phyloP scores from a whole-genome alignment of 2,329 filamentous ascomycete genomes.

The Xylariomycetidae sp. region DNA sequence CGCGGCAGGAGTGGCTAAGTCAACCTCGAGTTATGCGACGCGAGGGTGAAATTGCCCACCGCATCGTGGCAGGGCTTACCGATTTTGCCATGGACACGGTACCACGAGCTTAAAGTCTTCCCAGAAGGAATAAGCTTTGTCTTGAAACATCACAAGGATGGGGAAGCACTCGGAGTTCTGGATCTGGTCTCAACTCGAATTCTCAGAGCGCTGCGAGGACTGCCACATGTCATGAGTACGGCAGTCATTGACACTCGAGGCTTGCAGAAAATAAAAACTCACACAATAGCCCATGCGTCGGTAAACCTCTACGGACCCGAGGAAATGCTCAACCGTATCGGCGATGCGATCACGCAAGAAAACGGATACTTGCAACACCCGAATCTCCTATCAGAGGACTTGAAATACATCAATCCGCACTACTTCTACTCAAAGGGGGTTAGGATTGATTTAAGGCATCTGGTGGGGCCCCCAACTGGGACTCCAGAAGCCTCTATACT shows the following conservation, averaged over 20 bases:
- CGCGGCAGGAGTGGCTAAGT: neutral
- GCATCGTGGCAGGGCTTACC: neutral
- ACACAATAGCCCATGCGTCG: no score
- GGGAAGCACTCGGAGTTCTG: constrained; percentile 1
- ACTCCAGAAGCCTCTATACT: no score
- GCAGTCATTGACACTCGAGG: neutral
- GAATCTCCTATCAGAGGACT: constrained; percentile 1
- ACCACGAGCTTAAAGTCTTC: constrained; percentile 2
- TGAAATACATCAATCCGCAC: constrained; percentile 5
- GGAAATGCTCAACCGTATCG: neutral
- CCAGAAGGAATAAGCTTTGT: neutral
- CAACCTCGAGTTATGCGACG: constrained; percentile 3
- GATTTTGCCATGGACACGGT: constrained; percentile 2
- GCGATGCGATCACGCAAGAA: constrained; percentile 2
- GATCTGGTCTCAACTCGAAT: constrained; percentile 1
- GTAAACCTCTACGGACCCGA: constrained; percentile 5
- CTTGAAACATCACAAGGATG: neutral
- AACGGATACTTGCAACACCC: constrained; percentile 6
- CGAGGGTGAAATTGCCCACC: constrained; percentile 2
- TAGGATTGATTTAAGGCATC: neutral
- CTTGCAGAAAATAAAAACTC: no score
- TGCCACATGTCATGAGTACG: neutral
- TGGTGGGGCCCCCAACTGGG: no score
- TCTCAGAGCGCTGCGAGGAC: neutral
- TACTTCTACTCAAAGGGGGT: constrained; percentile 1